Evolutionary conservation across 805 yeast genomes (phyloP), one percentile per base, ranked within the genome.

Genomic region (Cyberlindnera mycetangii): DNA sequence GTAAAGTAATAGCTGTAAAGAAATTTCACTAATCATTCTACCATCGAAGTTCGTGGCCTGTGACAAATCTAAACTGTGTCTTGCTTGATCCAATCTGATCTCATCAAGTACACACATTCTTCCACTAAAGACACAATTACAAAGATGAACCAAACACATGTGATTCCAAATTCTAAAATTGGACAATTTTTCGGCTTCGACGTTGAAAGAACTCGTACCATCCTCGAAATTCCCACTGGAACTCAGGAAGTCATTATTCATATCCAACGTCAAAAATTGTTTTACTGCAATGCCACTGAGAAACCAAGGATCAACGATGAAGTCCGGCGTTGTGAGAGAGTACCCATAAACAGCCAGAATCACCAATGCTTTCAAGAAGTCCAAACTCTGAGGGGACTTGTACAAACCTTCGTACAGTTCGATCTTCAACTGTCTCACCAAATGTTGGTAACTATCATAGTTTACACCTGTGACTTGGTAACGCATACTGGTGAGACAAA

Each of bases 1-100:
- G 62, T 83, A 83, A 0, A 81, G 69, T 11, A 79, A 70, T 15
- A 76, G 60, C 42, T 82, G 78, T 10, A 84, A 69, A 16, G 81
- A 75, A 40, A 84, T 78, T 61, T 86, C 95, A 32, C 89, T 82
- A 7, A 85, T 82, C 79, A 86, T 83, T 47, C 93, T 65, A n/a
- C 86, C 88, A 58, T 86, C 95, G 59, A 85, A 86, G 56, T 84
- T 83, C 6, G 89, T 83, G 2, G 89, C 78, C 28, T 76, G 68
- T 5, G 81, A 69, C 31, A 78, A 62, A 32, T 79, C 77, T 39
- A 82, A 64, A 1, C 83, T 75, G 17, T 78, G 71, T 9, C 79
- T 70, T 48, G 87, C 79, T 47, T 77, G 74, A 46, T 77, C 79
- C 35, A 83, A 60, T 32, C 88, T 66, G 19, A 74, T 67, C 47